Conservation (phyloP, 2,329 filamentous ascomycete species). For the Aspergillus hiratsukae region DNA sequence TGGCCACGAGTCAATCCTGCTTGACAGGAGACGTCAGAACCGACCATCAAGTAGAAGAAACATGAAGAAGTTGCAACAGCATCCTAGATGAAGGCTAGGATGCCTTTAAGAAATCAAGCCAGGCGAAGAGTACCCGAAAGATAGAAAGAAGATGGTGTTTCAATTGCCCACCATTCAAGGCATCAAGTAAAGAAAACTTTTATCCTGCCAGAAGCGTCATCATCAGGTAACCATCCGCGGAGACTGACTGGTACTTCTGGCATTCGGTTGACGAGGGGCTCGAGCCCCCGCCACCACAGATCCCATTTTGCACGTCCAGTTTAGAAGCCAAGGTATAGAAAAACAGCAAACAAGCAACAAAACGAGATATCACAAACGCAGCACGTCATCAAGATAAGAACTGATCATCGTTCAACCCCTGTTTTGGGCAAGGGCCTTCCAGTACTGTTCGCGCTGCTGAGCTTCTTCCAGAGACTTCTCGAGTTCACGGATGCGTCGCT, state of each 20-base stretch:
- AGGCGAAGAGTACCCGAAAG: conserved; percentile 2
- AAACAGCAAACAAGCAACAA: conserved; percentile 16
- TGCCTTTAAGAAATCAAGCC: conserved; percentile 2
- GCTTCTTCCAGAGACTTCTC: conserved; percentile 44
- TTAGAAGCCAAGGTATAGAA: conserved; percentile 11
- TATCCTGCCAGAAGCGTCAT: conserved; percentile 20
- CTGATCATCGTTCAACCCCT: conserved; percentile 16
- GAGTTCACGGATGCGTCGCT: conserved; percentile 67
- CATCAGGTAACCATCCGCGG: conserved; percentile 7
- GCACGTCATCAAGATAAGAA: conserved; percentile 10
- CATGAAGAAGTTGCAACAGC: background rate
- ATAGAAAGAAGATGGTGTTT: conserved; percentile 4
- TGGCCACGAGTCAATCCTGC: conserved; percentile 50
- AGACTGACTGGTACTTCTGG: conserved; percentile 21
- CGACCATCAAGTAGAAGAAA: conserved; percentile 28
- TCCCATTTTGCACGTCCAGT: conserved; percentile 11
- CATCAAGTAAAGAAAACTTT: conserved; percentile 26
- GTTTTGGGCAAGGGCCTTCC: conserved; percentile 30
- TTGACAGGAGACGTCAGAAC: conserved; percentile 49
- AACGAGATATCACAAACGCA: conserved; percentile 8
- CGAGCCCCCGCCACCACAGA: conserved; percentile 33
- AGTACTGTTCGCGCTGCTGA: conserved; percentile 34
- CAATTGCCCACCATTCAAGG: conserved; percentile 1
- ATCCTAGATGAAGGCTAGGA: background rate
- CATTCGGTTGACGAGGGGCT: conserved; percentile 26